Percentiles rank a stretch among this genome's conserved stretches.
These are phyloP conservation scores for Dictyostelium capitatum DNA, from an alignment of 78 protist species.

Conservation along the genomic window DNA sequence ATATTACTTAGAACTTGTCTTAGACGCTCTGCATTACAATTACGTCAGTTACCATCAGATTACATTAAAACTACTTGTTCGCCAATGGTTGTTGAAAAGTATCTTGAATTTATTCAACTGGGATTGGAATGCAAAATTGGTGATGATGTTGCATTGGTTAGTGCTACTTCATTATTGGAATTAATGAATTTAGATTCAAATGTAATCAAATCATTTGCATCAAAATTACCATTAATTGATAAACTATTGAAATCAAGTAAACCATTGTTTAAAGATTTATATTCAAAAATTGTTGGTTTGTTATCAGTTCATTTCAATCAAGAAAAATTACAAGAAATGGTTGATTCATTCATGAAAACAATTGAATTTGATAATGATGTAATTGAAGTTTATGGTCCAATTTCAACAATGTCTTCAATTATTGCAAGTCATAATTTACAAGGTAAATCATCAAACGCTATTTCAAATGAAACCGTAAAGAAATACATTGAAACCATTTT, in stretches of 20 bases:
- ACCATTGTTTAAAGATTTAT: constrained; percentile 22
- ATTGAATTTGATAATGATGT: constrained; percentile 15
- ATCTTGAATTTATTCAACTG: constrained; percentile 1
- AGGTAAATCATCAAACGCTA: no score
- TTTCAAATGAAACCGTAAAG: neutral
- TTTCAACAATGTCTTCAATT: neutral
- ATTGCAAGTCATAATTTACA: neutral
- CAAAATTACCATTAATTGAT: neutral
- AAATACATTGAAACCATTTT: neutral
- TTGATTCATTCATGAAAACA: neutral
- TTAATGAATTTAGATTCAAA: neutral
- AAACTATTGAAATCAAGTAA: neutral
- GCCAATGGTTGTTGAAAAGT: neutral
- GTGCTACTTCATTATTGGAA: constrained; percentile 26
- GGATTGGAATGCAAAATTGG: constrained; percentile 29
- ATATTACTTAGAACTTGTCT: constrained; percentile 19
- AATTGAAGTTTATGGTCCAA: constrained; percentile 50
- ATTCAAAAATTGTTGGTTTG: constrained; percentile 45
- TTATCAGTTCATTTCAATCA: neutral
- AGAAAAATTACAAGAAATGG: neutral
- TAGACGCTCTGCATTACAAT: constrained; percentile 21
- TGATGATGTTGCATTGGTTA: constrained; percentile 30
- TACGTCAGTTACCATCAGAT: neutral
- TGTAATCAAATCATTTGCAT: neutral
- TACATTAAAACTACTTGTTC: neutral